A percentile compares a stretch with the other conserved stretches of the same genome.
Conservation (phyloP, 768 basidiomycete species). For the Auriscalpium orientale region DNA sequence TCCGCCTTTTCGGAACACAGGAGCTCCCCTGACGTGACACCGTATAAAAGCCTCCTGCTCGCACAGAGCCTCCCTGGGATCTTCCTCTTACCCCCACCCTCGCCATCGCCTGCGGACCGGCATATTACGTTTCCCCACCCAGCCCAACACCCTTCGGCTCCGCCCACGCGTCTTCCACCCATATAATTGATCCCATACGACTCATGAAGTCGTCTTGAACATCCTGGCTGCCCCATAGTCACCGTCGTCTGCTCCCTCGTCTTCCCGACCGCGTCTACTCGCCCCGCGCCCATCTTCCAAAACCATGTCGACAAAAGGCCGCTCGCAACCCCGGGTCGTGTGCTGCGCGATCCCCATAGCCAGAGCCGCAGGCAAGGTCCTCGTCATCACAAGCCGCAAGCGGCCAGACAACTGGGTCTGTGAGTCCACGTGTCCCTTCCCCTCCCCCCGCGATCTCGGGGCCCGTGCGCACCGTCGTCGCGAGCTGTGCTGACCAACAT, state of each 20-base stretch:
- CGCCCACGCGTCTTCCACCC: background rate
- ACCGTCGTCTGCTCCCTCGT: background rate
- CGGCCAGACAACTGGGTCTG: constrained; percentile 78
- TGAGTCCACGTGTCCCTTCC: constrained; percentile 41
- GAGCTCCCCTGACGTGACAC: background rate
- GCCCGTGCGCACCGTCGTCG: constrained; percentile 2
- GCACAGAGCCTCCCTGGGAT: background rate
- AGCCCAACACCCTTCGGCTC: constrained; percentile 4
- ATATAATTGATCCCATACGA: background rate
- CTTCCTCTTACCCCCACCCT: background rate
- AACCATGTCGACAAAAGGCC: constrained; percentile 50
- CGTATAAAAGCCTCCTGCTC: background rate
- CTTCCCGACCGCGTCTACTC: background rate
- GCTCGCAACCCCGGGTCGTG: constrained; percentile 75
- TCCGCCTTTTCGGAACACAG: background rate
- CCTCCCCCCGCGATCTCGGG: constrained; percentile 1
- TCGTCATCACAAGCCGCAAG: constrained; percentile 81
- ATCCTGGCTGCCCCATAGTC: background rate
- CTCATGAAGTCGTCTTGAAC: constrained; percentile 16
- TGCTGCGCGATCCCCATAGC: constrained; percentile 87
- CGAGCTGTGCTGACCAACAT: constrained; percentile 5
- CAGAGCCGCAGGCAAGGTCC: constrained; percentile 64
- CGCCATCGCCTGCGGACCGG: too few relatives aligned
- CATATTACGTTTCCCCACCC: constrained; percentile 8
- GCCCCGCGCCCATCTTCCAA: constrained; percentile 1